phyloP scores from a whole-genome alignment of 1,284 basidiomycete species.

The Neonothopanus nambi region DNA sequence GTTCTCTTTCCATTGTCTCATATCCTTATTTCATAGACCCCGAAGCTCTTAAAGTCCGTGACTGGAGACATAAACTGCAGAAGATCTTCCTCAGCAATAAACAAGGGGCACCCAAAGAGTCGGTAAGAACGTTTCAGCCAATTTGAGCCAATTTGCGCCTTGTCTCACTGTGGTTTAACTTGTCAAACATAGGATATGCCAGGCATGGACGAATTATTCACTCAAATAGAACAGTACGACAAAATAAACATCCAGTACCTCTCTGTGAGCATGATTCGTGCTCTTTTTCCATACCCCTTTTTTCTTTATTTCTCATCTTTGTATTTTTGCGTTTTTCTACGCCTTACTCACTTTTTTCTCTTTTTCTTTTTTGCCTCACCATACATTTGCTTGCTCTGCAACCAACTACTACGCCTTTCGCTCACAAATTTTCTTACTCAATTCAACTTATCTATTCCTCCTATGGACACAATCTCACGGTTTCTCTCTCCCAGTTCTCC shows the following conservation, averaged over 20 bases:
- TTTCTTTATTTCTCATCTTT: slow-evolving; percentile 19
- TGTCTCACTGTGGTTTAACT: not conserved
- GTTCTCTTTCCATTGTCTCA: too few relatives aligned
- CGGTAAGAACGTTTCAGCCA: slow-evolving; percentile 36
- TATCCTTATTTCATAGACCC: slow-evolving; percentile 48
- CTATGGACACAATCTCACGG: too few relatives aligned
- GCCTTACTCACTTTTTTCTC: slow-evolving; percentile 19
- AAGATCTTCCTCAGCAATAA: slow-evolving; percentile 78
- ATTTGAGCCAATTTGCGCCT: slow-evolving; percentile 12
- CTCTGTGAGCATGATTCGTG: slow-evolving; percentile 59
- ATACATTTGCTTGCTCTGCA: too few relatives aligned
- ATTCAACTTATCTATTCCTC: too few relatives aligned
- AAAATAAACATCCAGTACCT: slow-evolving; percentile 86
- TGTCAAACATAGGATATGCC: slow-evolving; percentile 72
- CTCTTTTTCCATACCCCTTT: slow-evolving; percentile 10
- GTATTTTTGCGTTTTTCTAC: slow-evolving; percentile 14
- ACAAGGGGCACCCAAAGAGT: slow-evolving; percentile 53
- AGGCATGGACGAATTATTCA: slow-evolving; percentile 75
- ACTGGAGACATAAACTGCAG: slow-evolving; percentile 91
- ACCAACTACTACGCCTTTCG: too few relatives aligned
- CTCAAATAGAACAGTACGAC: slow-evolving; percentile 81
- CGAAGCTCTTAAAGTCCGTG: slow-evolving; percentile 76
- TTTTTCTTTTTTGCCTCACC: not conserved
- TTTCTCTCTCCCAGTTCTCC: slow-evolving; percentile 60
- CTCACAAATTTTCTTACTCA: too few relatives aligned